A percentile compares a stretch with the other conserved stretches of the same genome.
Evolutionary conservation across 352 stramenopile species (phyloP).

Genomic region (Phytophthora vignae): DNA sequence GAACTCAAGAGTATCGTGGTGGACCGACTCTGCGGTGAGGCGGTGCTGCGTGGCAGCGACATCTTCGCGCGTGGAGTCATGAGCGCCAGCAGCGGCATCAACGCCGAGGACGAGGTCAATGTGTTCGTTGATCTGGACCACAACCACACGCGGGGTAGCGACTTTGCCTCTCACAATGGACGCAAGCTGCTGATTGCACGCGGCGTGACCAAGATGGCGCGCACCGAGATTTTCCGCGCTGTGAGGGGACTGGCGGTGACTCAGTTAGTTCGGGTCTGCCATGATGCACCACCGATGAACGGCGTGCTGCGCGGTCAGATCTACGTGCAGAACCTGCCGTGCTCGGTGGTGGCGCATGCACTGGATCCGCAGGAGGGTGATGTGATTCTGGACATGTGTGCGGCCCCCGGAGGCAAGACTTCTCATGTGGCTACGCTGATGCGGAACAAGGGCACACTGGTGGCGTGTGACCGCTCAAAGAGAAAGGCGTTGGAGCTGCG

Average conservation of each 20-base stretch:
- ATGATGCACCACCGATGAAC: slow-evolving; percentile 91
- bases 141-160: slow-evolving; percentile 73
- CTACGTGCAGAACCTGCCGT: slow-evolving; percentile 95
- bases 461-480: slow-evolving; percentile 93
- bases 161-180: slow-evolving; percentile 74
- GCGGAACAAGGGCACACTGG: slow-evolving; percentile 83
- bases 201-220: slow-evolving; percentile 73
- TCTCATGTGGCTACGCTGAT: slow-evolving; percentile 94
- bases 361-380: slow-evolving; percentile 87
- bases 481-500: slow-evolving; percentile 86
- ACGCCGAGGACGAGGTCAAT: slow-evolving; percentile 78
- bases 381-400: slow-evolving; percentile 95
- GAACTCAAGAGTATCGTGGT: slow-evolving; percentile 82
- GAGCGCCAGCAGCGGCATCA: slow-evolving; percentile 88
- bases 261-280: slow-evolving; percentile 72
- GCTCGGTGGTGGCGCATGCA: slow-evolving; percentile 90
- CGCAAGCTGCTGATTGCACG: slow-evolving; percentile 84
- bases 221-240: slow-evolving; percentile 83
- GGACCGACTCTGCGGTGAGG: slow-evolving; percentile 93
- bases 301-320: slow-evolving; percentile 82
- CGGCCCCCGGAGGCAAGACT: slow-evolving; percentile 94
- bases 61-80: slow-evolving; percentile 94
- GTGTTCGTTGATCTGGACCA: slow-evolving; percentile 90
- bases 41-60: slow-evolving; percentile 93
- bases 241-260: slow-evolving; percentile 71